These are phyloP conservation scores for Penicillium malachiteum DNA, from an alignment of 495 filamentous ascomycete genomes.

Conservation along the genomic window DNA sequence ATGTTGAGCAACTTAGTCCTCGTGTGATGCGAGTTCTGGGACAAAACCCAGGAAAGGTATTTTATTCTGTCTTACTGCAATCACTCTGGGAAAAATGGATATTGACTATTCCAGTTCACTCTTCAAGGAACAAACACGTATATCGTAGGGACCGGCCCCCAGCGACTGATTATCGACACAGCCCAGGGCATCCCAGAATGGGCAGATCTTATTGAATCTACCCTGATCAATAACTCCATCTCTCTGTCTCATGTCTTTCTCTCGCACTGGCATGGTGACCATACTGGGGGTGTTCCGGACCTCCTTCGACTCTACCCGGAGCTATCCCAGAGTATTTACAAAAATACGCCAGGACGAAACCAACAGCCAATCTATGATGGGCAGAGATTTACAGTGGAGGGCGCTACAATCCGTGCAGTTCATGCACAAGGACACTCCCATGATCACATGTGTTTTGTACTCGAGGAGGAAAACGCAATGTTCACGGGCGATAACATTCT, in stretches of 20 bases:
- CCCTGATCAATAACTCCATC: slow-evolving; percentile 32
- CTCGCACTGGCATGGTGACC: slow-evolving; percentile 84
- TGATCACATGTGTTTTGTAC: slow-evolving; percentile 51
- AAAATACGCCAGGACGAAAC: slow-evolving; percentile 43
- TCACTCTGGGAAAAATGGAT: neutral
- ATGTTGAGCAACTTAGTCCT: slow-evolving; percentile 42
- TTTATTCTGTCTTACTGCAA: slow-evolving; percentile 1
- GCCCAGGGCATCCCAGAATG: slow-evolving; percentile 43
- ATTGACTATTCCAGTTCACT: neutral
- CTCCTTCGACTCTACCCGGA: slow-evolving; percentile 54
- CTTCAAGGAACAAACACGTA: slow-evolving; percentile 75
- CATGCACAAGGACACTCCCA: slow-evolving; percentile 41
- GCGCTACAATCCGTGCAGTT: slow-evolving; percentile 41
- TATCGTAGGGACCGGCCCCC: slow-evolving; percentile 62
- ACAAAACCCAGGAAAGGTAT: slow-evolving; percentile 66
- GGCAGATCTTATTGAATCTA: slow-evolving; percentile 25
- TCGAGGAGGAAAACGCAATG: slow-evolving; percentile 65
- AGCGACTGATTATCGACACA: slow-evolving; percentile 69
- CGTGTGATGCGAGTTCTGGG: slow-evolving; percentile 52
- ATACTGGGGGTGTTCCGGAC: slow-evolving; percentile 67
- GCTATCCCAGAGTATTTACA: slow-evolving; percentile 32
- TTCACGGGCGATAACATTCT: slow-evolving; percentile 78
- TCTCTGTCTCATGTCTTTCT: slow-evolving; percentile 58
- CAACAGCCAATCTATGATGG: slow-evolving; percentile 46
- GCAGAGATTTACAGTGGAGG: slow-evolving; percentile 38